Evolutionary conservation across 768 basidiomycete genomes (phyloP).

Genomic region (Lactarius sp.): DNA sequence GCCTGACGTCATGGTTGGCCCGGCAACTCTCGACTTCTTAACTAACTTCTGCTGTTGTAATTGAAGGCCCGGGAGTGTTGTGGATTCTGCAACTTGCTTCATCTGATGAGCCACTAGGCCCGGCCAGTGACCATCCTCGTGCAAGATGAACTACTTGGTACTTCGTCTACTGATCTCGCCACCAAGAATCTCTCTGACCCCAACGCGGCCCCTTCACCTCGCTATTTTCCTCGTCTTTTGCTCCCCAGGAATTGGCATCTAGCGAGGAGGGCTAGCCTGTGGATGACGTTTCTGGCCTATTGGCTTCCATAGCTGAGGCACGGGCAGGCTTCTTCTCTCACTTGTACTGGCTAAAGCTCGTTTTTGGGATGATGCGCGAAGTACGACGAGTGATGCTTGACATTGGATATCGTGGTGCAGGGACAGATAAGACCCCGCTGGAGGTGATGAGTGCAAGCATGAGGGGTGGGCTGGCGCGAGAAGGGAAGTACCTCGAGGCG

Average conservation of each 20-base stretch:
- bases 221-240: conserved; percentile 22
- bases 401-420: conserved; percentile 38
- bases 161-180: not conserved
- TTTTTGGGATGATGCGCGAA: conserved; percentile 42
- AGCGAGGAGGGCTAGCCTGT: conserved; percentile 28
- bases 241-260: conserved; percentile 17
- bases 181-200: conserved; percentile 23
- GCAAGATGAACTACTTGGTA: conserved; percentile 28
- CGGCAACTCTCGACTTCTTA: conserved; percentile 47
- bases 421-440: conserved; percentile 25
- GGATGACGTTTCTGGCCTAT: conserved; percentile 31
- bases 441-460: conserved; percentile 45
- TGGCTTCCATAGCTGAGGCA: conserved; percentile 37
- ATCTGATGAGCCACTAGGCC: too few species aligned
- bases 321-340: conserved; percentile 35
- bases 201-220: conserved; percentile 31
- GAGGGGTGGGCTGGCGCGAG: conserved; percentile 40
- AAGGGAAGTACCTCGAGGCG: conserved; percentile 43
- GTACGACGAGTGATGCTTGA: conserved; percentile 42
- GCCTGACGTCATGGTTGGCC: conserved; percentile 58
- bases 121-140: conserved; percentile 44
- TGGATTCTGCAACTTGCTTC: conserved; percentile 58
- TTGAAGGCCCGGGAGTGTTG: too few species aligned
- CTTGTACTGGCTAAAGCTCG: conserved; percentile 39
- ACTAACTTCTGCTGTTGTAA: too few species aligned